Conservation (phyloP, 768 basidiomycete genomes). For the Suillus subluteus region DNA sequence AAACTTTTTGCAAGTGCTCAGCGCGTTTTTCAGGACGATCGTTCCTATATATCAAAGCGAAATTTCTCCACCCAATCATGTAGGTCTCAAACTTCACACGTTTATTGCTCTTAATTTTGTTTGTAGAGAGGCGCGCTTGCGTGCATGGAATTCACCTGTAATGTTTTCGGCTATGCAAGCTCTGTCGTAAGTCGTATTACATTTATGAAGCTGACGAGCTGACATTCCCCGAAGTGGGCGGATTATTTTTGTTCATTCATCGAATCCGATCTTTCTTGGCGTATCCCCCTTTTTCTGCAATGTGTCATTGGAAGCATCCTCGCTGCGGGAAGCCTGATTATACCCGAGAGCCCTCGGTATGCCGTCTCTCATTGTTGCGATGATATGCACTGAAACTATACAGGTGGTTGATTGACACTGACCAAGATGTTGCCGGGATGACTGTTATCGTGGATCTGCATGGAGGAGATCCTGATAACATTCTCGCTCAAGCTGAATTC, state of each 20-base stretch:
- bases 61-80: constrained; percentile 91
- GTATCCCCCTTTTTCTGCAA: constrained; percentile 87
- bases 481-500: constrained; percentile 79
- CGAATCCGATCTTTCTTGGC: constrained; percentile 86
- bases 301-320: constrained; percentile 85
- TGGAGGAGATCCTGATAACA: constrained; percentile 73
- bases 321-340: constrained; percentile 73
- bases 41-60: constrained; percentile 96
- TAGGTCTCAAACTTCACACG: constrained; percentile 35
- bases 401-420: constrained; percentile 90
- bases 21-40: constrained; percentile 64
- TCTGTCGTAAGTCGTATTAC: constrained; percentile 68
- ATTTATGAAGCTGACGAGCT: constrained; percentile 6
- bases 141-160: constrained; percentile 95
- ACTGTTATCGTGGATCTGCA: constrained; percentile 87
- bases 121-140: constrained; percentile 84
- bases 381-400: constrained; percentile 12
- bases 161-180: constrained; percentile 87
- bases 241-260: constrained; percentile 94
- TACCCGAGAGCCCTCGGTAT: constrained; percentile 91
- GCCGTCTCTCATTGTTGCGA: constrained; percentile 10
- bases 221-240: constrained; percentile 64
- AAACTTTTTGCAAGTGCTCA: constrained; percentile 10
- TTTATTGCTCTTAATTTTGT: constrained; percentile 11
- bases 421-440: constrained; percentile 82